A percentile compares a stretch with the other conserved stretches of the same genome.
Conservation (phyloP, 805 yeast genomes). For the Myxozyma lipomycoides region DNA sequence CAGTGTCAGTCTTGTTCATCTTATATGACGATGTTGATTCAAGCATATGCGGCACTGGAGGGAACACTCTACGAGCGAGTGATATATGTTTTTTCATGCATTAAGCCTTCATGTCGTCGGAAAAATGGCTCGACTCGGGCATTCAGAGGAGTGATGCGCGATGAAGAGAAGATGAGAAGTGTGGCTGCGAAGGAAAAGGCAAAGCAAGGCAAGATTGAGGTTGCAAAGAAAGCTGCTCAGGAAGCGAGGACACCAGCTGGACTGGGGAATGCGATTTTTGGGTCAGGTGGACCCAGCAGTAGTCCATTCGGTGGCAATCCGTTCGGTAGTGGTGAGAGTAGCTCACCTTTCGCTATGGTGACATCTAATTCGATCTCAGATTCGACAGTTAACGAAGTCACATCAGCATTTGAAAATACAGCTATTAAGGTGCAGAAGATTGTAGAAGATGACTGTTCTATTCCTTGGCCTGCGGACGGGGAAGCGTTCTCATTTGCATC, state of each 20-base stretch:
- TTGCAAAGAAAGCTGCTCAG: slow-evolving; percentile 40
- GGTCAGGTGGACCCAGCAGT: slow-evolving; percentile 33
- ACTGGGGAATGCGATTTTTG: slow-evolving; percentile 38
- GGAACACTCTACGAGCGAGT: slow-evolving; percentile 71
- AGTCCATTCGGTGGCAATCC: slow-evolving; percentile 17
- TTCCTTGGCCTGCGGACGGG: slow-evolving; percentile 14
- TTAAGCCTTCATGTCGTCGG: slow-evolving; percentile 58
- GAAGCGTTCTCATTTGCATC: slow-evolving; percentile 20
- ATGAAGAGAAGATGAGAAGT: slow-evolving; percentile 43
- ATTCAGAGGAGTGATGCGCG: slow-evolving; percentile 68
- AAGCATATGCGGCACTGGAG: slow-evolving; percentile 76
- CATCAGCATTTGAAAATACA: slow-evolving; percentile 3
- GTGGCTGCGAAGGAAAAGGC: slow-evolving; percentile 30
- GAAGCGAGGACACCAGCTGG: slow-evolving; percentile 33
- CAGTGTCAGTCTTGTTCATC: slow-evolving; percentile 64
- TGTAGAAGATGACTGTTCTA: background rate
- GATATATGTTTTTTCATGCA: slow-evolving; percentile 75
- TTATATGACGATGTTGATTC: slow-evolving; percentile 64
- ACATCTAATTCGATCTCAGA: background rate
- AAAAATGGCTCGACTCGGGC: slow-evolving; percentile 69
- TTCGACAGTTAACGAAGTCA: slow-evolving; percentile 2
- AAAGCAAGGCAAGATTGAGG: slow-evolving; percentile 43
- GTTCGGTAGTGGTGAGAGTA: background rate
- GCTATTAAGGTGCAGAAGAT: background rate
- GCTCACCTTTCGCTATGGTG: background rate